Conservation (phyloP, 495 filamentous ascomycete species). For the Gamarada debralockiae region DNA sequence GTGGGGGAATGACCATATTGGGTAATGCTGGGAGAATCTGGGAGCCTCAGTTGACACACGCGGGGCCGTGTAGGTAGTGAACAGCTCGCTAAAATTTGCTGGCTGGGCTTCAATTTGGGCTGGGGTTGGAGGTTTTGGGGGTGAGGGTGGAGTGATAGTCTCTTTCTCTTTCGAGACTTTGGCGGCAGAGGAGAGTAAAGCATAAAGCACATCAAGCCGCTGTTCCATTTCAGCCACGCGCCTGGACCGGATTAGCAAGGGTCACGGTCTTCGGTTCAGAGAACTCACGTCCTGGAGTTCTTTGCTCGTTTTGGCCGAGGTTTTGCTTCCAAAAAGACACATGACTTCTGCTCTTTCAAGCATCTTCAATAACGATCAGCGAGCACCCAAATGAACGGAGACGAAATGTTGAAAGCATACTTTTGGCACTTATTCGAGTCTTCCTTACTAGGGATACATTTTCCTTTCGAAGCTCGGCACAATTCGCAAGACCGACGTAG, state of each 20-base stretch:
- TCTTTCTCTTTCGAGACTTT: background rate
- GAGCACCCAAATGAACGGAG: background rate
- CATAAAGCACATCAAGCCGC: slow-evolving; percentile 21
- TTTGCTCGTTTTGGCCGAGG: slow-evolving; percentile 23
- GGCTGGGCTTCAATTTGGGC: background rate
- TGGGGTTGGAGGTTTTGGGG: background rate
- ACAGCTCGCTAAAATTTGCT: background rate
- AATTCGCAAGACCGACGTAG: slow-evolving; percentile 16
- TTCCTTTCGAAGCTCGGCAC: slow-evolving; percentile 10
- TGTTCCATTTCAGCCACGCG: slow-evolving; percentile 28
- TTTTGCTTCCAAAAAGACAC: slow-evolving; percentile 21
- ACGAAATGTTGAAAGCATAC: background rate
- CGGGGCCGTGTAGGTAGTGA: background rate
- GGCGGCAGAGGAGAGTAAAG: slow-evolving; percentile 10
- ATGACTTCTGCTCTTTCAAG: slow-evolving; percentile 19
- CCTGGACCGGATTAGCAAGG: slow-evolving; percentile 6
- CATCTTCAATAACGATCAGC: slow-evolving; percentile 14
- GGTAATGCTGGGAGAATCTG: background rate
- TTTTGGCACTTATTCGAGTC: background rate
- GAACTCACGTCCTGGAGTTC: slow-evolving; percentile 20
- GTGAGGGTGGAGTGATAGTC: background rate
- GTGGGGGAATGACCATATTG: background rate
- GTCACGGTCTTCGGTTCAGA: background rate
- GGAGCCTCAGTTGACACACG: background rate
- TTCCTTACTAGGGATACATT: slow-evolving; percentile 3